Base-by-base conservation (phyloP, 2,329 filamentous ascomycete species). In the Aureobasidium sp. region DNA sequence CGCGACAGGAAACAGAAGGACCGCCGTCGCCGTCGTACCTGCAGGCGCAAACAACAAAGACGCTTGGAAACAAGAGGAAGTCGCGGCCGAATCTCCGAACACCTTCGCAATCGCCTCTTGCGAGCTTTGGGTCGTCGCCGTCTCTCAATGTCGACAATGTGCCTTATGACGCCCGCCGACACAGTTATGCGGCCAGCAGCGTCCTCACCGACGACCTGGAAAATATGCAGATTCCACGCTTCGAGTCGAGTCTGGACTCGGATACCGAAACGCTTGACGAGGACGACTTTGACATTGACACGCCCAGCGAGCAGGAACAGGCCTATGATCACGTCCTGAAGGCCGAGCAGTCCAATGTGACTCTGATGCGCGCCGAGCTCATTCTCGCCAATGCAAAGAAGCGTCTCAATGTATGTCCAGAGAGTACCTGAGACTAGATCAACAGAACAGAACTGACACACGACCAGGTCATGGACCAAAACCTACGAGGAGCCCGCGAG, bases 361-460 rank as follows among this genome's bases (percentile, higher is more conserved):
- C 93, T 29, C 81, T 97, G 69, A 90, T 91, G 71, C 89, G 94
- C 72, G 95, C 95, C 1, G 95, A 98, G 76, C 86, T 95, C 74
- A 98, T 98, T 75, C 85, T 98, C 64, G 93, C 94, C 65, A 97
- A 97, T 79, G 95, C 95, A 38, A 98, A 98, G 81, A 91, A 90
- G 77, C 87, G 94, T 71, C 84, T 98, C 68, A 96, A 93, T 75
- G 94, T 97, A 33, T 10, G 64, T 50, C 38, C 6, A 27, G 2
- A 23, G 5, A 5, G 23, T 85, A 77, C 47, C 1, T 53, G 25
- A 25, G n/a, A n/a, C n/a, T n/a, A n/a, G n/a, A n/a, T n/a, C n/a
- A n/a, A n/a, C n/a, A n/a, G n/a, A n/a, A n/a, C n/a, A n/a, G n/a
- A n/a, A n/a, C n/a, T n/a, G 29, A 59, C 55, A 13, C 3, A 20